Conservation (phyloP, 352 stramenopile species). For the Halophytophthora batemanensis region DNA sequence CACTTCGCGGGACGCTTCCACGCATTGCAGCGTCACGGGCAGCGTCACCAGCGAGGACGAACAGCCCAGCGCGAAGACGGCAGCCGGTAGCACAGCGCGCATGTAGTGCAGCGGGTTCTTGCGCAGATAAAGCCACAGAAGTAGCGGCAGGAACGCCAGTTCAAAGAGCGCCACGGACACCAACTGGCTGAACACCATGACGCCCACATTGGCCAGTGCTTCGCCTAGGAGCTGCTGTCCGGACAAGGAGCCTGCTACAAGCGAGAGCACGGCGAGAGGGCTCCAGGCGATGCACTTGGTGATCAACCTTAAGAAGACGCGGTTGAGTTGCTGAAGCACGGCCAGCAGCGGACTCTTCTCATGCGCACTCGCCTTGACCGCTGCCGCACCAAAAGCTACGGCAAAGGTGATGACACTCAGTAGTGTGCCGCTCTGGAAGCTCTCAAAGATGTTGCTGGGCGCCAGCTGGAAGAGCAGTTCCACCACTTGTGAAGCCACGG, state of each 20-base stretch:
- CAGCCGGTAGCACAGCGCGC: slow-evolving; percentile 54
- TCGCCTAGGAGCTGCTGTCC: slow-evolving; percentile 40
- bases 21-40: slow-evolving; percentile 62
- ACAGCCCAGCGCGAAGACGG: slow-evolving; percentile 64
- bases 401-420: slow-evolving; percentile 66
- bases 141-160: slow-evolving; percentile 49
- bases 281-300: slow-evolving; percentile 62
- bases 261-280: slow-evolving; percentile 61
- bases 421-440: slow-evolving; percentile 47
- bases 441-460: slow-evolving; percentile 54
- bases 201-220: slow-evolving; percentile 44
- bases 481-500: slow-evolving; percentile 48
- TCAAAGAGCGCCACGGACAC: slow-evolving; percentile 46
- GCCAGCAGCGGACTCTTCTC: slow-evolving; percentile 56
- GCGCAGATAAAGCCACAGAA: slow-evolving; percentile 40
- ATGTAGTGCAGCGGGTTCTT: slow-evolving; percentile 63
- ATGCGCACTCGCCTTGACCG: slow-evolving; percentile 42
- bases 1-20: slow-evolving; percentile 57
- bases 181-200: slow-evolving; percentile 56
- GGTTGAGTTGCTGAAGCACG: slow-evolving; percentile 65
- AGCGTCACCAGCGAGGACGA: slow-evolving; percentile 67
- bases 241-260: slow-evolving; percentile 61
- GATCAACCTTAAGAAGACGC: slow-evolving; percentile 70
- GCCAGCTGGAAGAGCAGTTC: slow-evolving; percentile 55
- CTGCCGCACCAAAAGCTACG: slow-evolving; percentile 55